Evolutionary conservation across 2,329 filamentous ascomycete genomes (phyloP).

Genomic region (Exophiala xenobiotica): DNA sequence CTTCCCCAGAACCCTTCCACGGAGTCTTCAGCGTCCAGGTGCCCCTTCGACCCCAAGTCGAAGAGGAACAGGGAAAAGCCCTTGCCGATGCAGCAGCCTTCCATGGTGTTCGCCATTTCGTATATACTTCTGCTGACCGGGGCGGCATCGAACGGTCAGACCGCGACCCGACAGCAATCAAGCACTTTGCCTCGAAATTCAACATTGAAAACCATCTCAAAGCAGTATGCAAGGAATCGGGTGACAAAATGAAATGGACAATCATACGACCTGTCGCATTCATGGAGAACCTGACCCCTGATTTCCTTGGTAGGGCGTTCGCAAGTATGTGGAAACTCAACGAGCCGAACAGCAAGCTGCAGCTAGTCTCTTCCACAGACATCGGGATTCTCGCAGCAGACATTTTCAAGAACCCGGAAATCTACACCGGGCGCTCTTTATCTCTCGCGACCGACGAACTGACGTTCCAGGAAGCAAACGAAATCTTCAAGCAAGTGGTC

Average conservation of each 20-base stretch:
- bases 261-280: slow-evolving; percentile 32
- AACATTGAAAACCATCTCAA: slow-evolving; percentile 32
- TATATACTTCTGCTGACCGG: slow-evolving; percentile 41
- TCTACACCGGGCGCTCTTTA: slow-evolving; percentile 41
- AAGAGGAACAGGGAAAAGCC: slow-evolving; percentile 40
- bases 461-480: slow-evolving; percentile 36
- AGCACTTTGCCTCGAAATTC: slow-evolving; percentile 34
- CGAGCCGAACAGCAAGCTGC: slow-evolving; percentile 42
- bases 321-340: slow-evolving; percentile 31
- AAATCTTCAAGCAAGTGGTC: slow-evolving; percentile 33
- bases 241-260: slow-evolving; percentile 28
- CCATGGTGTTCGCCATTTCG: slow-evolving; percentile 38
- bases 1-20: slow-evolving; percentile 19
- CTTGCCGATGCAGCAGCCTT: slow-evolving; percentile 37
- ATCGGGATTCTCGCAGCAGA: slow-evolving; percentile 51
- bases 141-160: slow-evolving; percentile 36
- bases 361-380: slow-evolving; percentile 43
- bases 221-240: slow-evolving; percentile 37
- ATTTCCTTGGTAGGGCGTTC: slow-evolving; percentile 28
- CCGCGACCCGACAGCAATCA: slow-evolving; percentile 28
- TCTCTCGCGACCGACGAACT: slow-evolving; percentile 50
- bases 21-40: slow-evolving; percentile 30
- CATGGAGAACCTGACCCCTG: slow-evolving; percentile 30
- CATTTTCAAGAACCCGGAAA: slow-evolving; percentile 44
- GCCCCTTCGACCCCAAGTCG: slow-evolving; percentile 23